A percentile compares a stretch with the other conserved stretches of the same genome.
These are phyloP conservation scores for Epithele typhae DNA, from an alignment of 768 basidiomycete species.

Conservation along the genomic window DNA sequence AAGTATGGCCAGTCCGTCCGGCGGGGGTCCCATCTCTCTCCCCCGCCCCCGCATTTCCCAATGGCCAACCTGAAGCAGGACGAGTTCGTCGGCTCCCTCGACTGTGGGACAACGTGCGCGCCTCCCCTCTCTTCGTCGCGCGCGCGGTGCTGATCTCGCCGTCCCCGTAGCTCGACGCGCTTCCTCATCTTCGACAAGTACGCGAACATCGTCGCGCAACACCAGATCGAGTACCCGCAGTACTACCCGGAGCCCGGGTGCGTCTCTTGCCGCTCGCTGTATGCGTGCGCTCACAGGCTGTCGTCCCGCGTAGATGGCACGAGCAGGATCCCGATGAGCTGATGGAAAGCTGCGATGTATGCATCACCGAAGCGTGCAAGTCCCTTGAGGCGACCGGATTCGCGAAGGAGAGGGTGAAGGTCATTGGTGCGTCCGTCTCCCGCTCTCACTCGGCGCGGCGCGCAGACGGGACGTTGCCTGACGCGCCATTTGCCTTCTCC, in stretches of 20 bases:
- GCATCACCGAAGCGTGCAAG: slow-evolving; percentile 69
- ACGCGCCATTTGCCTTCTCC: slow-evolving; percentile 2
- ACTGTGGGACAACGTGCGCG: slow-evolving; percentile 92
- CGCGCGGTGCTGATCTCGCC: slow-evolving; percentile 1
- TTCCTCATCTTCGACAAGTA: slow-evolving; percentile 89
- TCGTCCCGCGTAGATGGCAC: slow-evolving; percentile 67
- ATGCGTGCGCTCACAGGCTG: not conserved
- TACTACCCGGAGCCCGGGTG: slow-evolving; percentile 88
- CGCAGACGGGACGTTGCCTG: not conserved
- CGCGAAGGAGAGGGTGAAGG: slow-evolving; percentile 78
- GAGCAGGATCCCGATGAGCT: slow-evolving; percentile 90
- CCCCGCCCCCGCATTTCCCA: too few species aligned
- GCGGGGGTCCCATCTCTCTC: too few species aligned
- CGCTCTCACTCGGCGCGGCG: not conserved
- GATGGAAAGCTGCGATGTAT: slow-evolving; percentile 64
- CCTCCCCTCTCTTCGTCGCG: not conserved
- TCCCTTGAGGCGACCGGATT: slow-evolving; percentile 73
- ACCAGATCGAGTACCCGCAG: slow-evolving; percentile 92
- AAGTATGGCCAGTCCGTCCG: too few species aligned
- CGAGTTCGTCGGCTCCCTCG: slow-evolving; percentile 88
- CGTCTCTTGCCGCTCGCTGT: not conserved
- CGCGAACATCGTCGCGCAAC: slow-evolving; percentile 83
- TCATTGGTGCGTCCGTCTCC: slow-evolving; percentile 63
- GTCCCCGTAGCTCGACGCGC: slow-evolving; percentile 64
- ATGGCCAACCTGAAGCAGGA: slow-evolving; percentile 50